Percentiles rank a stretch among this genome's conserved stretches.
phyloP scores from a whole-genome alignment of 1,284 basidiomycete genomes.

The Cystobasidium sp. region DNA sequence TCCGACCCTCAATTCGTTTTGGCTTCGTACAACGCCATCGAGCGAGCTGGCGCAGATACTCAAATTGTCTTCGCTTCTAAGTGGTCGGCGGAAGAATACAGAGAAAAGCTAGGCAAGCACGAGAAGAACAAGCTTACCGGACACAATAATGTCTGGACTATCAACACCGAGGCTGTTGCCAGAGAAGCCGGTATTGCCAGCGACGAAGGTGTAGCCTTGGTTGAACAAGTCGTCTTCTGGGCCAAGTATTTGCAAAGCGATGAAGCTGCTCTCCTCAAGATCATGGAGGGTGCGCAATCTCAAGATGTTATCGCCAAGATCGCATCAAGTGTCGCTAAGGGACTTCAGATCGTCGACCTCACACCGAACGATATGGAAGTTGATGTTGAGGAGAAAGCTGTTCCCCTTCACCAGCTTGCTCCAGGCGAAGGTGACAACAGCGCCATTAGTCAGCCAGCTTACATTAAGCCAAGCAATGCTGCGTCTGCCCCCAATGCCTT shows the following conservation, averaged over 20 bases:
- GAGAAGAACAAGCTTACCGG: slow-evolving; percentile 36
- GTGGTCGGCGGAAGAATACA: slow-evolving; percentile 53
- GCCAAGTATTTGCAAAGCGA: slow-evolving; percentile 34
- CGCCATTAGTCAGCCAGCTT: slow-evolving; percentile 45
- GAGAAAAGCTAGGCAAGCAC: slow-evolving; percentile 48
- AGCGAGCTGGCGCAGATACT: slow-evolving; percentile 47
- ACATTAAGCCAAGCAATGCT: slow-evolving; percentile 45
- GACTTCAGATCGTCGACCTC: slow-evolving; percentile 55
- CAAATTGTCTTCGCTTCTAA: slow-evolving; percentile 51
- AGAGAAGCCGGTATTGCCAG: slow-evolving; percentile 37
- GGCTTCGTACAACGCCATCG: slow-evolving; percentile 51
- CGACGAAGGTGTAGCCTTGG: slow-evolving; percentile 32
- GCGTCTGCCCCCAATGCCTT: slow-evolving; percentile 49
- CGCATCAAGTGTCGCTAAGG: slow-evolving; percentile 46
- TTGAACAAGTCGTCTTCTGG: slow-evolving; percentile 46
- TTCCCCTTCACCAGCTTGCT: slow-evolving; percentile 45
- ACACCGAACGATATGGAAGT: slow-evolving; percentile 54
- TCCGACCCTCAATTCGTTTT: slow-evolving; percentile 49
- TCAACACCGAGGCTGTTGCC: slow-evolving; percentile 42
- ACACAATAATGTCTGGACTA: slow-evolving; percentile 34
- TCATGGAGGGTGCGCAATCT: slow-evolving; percentile 10
- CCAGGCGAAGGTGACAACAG: slow-evolving; percentile 46
- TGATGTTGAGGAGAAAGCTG: slow-evolving; percentile 39
- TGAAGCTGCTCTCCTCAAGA: slow-evolving; percentile 5
- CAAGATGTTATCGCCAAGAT: slow-evolving; percentile 30